These are phyloP conservation scores for Rosa chinensis DNA, from an alignment of 306 rosid genomes.

Conservation along the genomic window DNA sequence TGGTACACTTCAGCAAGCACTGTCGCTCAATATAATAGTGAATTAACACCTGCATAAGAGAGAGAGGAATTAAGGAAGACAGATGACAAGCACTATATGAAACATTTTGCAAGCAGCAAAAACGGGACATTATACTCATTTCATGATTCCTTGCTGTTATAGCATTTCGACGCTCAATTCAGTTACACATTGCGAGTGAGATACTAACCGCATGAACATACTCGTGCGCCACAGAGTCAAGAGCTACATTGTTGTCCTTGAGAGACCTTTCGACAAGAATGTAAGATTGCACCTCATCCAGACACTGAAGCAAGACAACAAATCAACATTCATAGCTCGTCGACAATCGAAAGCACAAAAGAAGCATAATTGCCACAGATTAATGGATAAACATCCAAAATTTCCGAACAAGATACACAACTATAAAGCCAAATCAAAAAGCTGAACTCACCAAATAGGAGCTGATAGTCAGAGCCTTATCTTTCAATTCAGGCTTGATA, in stretches of 20 bases:
- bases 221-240: slow-evolving; percentile 51
- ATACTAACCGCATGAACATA: slow-evolving; percentile 65
- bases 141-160: neutral
- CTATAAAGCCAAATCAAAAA: neutral
- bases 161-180: neutral
- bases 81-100: slow-evolving; percentile 4
- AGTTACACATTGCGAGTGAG: slow-evolving; percentile 5
- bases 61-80: slow-evolving; percentile 20
- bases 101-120: neutral
- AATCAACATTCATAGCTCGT: neutral
- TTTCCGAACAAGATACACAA: neutral
- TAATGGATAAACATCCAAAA: neutral
- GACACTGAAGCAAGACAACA: slow-evolving; percentile 44
- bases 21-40: slow-evolving; percentile 88
- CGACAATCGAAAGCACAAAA: neutral
- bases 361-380: neutral
- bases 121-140: neutral
- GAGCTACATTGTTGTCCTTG: slow-evolving; percentile 44
- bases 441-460: slow-evolving; percentile 58
- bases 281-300: slow-evolving; percentile 90
- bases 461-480: slow-evolving; percentile 67
- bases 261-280: slow-evolving; percentile 65
- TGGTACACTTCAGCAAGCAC: slow-evolving; percentile 88
- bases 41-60: slow-evolving; percentile 54
- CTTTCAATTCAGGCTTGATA: slow-evolving; percentile 64